Evolutionary conservation across 306 rosid genomes (phyloP).

Genomic region (Acacia crassicarpa): DNA sequence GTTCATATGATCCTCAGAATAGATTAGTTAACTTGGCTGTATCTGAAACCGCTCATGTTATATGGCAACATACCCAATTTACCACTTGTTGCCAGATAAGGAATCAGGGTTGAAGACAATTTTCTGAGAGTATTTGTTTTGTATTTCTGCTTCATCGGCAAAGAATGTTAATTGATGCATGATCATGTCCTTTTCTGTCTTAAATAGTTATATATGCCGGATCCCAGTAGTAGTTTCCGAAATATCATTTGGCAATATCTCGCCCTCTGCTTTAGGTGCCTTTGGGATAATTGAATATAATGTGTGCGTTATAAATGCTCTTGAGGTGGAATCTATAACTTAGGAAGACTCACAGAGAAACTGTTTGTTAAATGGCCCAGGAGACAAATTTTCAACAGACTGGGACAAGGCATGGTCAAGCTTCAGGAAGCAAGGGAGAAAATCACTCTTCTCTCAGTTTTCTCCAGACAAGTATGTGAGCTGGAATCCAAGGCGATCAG

Average conservation of each 20-base stretch:
- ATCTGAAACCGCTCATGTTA: not conserved
- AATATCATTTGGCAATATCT: not conserved
- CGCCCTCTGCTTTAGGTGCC: not conserved
- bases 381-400: constrained; percentile 74
- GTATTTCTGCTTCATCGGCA: not conserved
- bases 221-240: not conserved
- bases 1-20: not conserved
- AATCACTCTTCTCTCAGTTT: constrained; percentile 55
- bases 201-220: not conserved
- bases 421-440: constrained; percentile 73
- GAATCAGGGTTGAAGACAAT: not conserved
- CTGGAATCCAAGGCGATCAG: constrained; percentile 77
- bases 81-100: not conserved
- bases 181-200: not conserved
- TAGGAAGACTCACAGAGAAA: not conserved
- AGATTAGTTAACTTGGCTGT: not conserved
- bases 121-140: not conserved
- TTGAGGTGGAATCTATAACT: not conserved
- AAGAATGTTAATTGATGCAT: not conserved
- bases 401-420: constrained; percentile 96
- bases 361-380: constrained; percentile 37
- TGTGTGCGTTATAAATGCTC: not conserved
- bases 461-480: constrained; percentile 85
- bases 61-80: not conserved
- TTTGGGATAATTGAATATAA: not conserved